Evolutionary conservation across 2,329 filamentous ascomycete species (phyloP).

Genomic region (Penicillium griseofulvum): DNA sequence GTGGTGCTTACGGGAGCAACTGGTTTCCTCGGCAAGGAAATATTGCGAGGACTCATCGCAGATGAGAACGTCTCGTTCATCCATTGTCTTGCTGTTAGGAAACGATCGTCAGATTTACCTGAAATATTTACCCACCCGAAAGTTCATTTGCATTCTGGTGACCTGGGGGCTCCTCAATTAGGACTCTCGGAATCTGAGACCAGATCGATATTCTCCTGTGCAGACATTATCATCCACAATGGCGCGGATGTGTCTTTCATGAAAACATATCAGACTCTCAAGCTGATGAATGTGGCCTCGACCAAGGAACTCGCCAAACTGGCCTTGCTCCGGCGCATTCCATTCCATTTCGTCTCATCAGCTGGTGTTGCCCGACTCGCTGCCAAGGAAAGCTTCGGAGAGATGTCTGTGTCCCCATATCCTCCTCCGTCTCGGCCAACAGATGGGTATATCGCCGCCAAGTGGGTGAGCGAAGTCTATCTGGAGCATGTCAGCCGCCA

Average conservation of each 20-base stretch:
- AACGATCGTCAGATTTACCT: neutral
- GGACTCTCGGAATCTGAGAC: conserved; percentile 15
- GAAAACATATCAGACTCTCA: conserved; percentile 31
- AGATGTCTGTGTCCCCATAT: conserved; percentile 12
- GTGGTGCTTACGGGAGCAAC: conserved; percentile 21
- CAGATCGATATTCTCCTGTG: conserved; percentile 13
- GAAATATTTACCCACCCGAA: conserved; percentile 15
- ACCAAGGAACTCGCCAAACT: conserved; percentile 27
- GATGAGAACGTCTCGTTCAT: conserved; percentile 10
- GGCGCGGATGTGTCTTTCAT: conserved; percentile 30
- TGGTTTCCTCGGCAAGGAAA: conserved; percentile 22
- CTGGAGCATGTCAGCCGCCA: conserved; percentile 30
- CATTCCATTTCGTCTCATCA: conserved; percentile 34
- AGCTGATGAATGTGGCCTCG: conserved; percentile 26
- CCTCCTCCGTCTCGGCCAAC: conserved; percentile 28
- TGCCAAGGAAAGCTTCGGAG: conserved; percentile 13
- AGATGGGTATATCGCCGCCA: conserved; percentile 39
- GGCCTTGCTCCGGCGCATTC: conserved; percentile 20
- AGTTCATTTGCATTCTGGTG: conserved; percentile 13
- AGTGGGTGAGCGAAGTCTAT: conserved; percentile 42
- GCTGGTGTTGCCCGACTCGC: conserved; percentile 20
- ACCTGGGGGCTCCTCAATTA: conserved; percentile 13
- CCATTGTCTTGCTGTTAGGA: conserved; percentile 19
- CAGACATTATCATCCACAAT: conserved; percentile 27
- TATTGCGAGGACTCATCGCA: conserved; percentile 11